Evolutionary conservation across 2,329 filamentous ascomycete species (phyloP).

Genomic region (Colletotrichum viniferum): DNA sequence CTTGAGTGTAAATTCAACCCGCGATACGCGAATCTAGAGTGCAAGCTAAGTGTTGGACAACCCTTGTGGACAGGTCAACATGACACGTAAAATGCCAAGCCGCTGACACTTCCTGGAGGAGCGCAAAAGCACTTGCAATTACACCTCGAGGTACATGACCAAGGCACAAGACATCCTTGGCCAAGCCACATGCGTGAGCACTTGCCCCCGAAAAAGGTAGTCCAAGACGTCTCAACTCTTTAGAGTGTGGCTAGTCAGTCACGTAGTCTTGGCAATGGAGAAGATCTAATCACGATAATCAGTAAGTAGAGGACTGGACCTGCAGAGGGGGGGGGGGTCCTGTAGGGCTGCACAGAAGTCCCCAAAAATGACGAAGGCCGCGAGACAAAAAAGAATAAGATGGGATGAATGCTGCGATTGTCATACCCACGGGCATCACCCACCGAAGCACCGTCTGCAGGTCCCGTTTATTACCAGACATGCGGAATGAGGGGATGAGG

Average conservation of each 20-base stretch:
- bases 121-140: neutral
- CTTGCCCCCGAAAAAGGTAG: neutral
- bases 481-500: neutral
- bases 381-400: neutral
- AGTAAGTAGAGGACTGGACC: neutral
- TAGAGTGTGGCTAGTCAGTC: neutral
- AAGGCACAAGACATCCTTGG: neutral
- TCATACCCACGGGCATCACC: neutral
- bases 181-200: neutral
- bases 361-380: neutral
- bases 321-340: neutral
- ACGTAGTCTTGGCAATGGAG: neutral
- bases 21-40: neutral
- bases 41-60: neutral
- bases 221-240: neutral
- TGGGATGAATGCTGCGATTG: neutral
- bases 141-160: neutral
- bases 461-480: neutral
- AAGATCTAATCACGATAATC: neutral
- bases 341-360: neutral
- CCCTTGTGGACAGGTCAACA: neutral
- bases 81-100: neutral
- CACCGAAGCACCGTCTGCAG: neutral
- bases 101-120: neutral
- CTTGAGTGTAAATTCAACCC: neutral